Base-by-base conservation (phyloP, 352 stramenopile genomes). In the Discostella stelligera region DNA sequence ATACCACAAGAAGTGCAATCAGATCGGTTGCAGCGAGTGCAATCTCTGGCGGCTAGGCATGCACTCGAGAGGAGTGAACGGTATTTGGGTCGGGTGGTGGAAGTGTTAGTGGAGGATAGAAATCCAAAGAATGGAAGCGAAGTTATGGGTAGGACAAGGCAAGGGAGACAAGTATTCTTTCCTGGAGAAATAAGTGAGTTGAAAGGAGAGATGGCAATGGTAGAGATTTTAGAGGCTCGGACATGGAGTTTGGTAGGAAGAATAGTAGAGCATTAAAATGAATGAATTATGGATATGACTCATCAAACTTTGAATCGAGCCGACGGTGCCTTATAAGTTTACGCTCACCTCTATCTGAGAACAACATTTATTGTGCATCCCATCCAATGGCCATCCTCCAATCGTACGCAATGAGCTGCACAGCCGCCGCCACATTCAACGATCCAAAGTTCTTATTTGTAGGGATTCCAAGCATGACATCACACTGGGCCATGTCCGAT, bases 51-150 rank as follows among this genome's bases (percentile, higher is more conserved):
- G 21, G 74, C 85, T 61, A 54, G 86, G 44, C 90, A 95, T 80
- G 92, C 91, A 0, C 75, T 84, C 23, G 82, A 95, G 74, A 69
- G 91, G 54, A 89, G 89, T 53, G 77, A 90, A 53, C 64, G 90
- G 37, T 93, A 95, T 82, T 61, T 95, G 63, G 92, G 87, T 39
- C 66, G 85, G 55, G 85, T 87, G 11, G 84, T 93, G n/a, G 83
- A 95, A 71, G 86, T 96, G n/a, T 71, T 96, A 39, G 90, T 96
- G 0, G 93, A 96, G 75, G 88, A 94, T 66, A 71, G 89, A 13
- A 95, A 96, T 86, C 74, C 91, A 0, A 93, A 85, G 59, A 80
- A 87, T 50, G 89, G 80, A 10, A 90, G 80, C 14, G 71, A 91
- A 67, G 90, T 95, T 18, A 93, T 94, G 82, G 93, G 93, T 61